Conservation (phyloP, 495 filamentous ascomycete species). For the Tuber aestivum region DNA sequence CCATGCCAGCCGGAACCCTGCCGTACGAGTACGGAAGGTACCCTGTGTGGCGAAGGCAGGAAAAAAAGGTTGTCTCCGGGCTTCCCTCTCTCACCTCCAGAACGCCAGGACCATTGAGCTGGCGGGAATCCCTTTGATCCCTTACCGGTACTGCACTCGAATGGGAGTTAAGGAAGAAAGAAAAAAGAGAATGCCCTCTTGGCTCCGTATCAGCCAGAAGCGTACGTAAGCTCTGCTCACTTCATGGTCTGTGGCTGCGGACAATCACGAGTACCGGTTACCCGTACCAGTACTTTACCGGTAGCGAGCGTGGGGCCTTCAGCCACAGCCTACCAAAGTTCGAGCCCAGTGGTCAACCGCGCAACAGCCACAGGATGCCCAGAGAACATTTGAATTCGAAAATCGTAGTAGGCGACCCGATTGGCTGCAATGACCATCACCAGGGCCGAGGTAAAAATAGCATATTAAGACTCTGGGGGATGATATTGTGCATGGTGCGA, state of each 20-base stretch:
- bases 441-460: neutral
- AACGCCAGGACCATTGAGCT: neutral
- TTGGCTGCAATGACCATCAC: neutral
- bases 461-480: neutral
- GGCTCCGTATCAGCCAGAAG: neutral
- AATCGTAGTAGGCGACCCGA: neutral
- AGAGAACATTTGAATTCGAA: neutral
- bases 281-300: neutral
- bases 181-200: neutral
- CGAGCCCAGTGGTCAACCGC: neutral
- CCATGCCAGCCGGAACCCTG: neutral
- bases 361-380: neutral
- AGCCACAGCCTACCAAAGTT: neutral
- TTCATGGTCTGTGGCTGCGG: neutral
- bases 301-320: neutral
- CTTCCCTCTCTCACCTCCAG: neutral
- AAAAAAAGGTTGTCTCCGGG: neutral
- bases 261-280: neutral
- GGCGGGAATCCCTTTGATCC: neutral
- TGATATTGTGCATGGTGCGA: neutral
- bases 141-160: no score
- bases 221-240: neutral
- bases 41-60: neutral
- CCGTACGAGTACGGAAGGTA: neutral
- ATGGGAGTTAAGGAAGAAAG: no score